A percentile compares a stretch with the other conserved stretches of the same genome.
These are phyloP conservation scores for Laetiporus sulphureus DNA, from an alignment of 1,284 basidiomycete species.

Conservation along the genomic window DNA sequence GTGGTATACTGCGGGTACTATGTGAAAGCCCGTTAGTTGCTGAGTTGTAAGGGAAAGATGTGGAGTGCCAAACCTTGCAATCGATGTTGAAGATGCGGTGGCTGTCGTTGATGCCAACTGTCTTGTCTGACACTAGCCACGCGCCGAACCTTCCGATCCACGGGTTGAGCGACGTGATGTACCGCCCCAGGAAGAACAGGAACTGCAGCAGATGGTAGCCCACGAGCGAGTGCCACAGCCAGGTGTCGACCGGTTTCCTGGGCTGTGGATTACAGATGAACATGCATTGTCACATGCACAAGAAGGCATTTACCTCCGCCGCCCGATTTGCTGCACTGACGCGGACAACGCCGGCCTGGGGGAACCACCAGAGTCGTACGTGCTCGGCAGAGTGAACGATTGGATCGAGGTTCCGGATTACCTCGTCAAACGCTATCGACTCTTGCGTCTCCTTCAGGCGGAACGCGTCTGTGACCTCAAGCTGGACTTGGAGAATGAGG, in stretches of 20 bases:
- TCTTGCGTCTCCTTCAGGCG: constrained; percentile 75
- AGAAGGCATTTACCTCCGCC: constrained; percentile 49
- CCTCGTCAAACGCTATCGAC: constrained; percentile 60
- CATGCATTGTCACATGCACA: constrained; percentile 8
- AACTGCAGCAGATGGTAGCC: constrained; percentile 78
- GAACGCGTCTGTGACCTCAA: constrained; percentile 82
- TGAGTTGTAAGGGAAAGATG: constrained; percentile 15
- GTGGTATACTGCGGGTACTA: constrained; percentile 86
- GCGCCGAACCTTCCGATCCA: constrained; percentile 50
- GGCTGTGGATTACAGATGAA: constrained; percentile 28
- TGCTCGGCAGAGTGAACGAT: constrained; percentile 73
- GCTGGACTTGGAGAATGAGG: constrained; percentile 74
- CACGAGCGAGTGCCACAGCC: constrained; percentile 64
- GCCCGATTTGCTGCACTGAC: constrained; percentile 76
- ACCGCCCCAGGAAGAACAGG: constrained; percentile 68
- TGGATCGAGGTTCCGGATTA: constrained; percentile 45
- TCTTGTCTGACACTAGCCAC: constrained; percentile 49
- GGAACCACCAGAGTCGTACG: constrained; percentile 95
- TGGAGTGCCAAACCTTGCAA: constrained; percentile 51
- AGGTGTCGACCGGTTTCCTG: constrained; percentile 44
- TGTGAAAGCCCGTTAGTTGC: constrained; percentile 7
- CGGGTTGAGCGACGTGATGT: constrained; percentile 45
- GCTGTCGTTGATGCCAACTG: constrained; percentile 64
- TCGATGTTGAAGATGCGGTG: constrained; percentile 82
- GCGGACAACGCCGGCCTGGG: constrained; percentile 70